A percentile compares a stretch with the other conserved stretches of the same genome.
Conservation (phyloP, 805 yeast genomes). For the Kluyveromyces nonfermentans region DNA sequence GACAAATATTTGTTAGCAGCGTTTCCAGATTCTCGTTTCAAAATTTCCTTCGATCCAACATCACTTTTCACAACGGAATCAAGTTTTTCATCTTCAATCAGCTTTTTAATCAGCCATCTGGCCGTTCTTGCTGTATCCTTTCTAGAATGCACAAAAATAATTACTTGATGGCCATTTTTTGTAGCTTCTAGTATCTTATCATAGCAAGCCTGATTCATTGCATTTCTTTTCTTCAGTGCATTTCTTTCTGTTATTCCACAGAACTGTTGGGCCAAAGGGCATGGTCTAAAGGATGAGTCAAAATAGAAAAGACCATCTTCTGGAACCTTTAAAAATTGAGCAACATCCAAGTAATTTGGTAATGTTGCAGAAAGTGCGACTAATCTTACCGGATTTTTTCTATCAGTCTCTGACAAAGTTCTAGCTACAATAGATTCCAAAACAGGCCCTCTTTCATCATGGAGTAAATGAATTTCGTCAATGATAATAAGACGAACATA, state of each 20-base stretch:
- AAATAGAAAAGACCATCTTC: conserved; percentile 63
- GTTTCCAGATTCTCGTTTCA: conserved; percentile 51
- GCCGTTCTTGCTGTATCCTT: conserved; percentile 88
- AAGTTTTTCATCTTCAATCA: conserved; percentile 45
- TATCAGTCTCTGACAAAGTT: conserved; percentile 37
- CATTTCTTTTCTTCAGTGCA: conserved; percentile 65
- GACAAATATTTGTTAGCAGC: conserved; percentile 46
- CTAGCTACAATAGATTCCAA: conserved; percentile 81
- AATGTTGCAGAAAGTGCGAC: conserved; percentile 89
- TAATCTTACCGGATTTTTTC: conserved; percentile 48
- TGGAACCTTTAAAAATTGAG: conserved; percentile 64
- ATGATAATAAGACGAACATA: conserved; percentile 65
- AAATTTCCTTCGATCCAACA: conserved; percentile 51
- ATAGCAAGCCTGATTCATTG: conserved; percentile 86
- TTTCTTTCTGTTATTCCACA: conserved; percentile 80
- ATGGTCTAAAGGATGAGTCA: conserved; percentile 79
- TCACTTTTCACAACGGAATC: conserved; percentile 36
- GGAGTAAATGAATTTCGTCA: conserved; percentile 88
- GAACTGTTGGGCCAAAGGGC: conserved; percentile 83
- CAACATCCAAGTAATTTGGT: conserved; percentile 84
- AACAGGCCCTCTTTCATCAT: conserved; percentile 94
- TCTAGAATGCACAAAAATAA: conserved; percentile 88
- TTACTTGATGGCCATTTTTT: conserved; percentile 63
- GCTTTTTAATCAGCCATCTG: conserved; percentile 52
- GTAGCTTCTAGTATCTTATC: conserved; percentile 63